Base-by-base conservation (phyloP, 129 eudicot genomes). In the Artemisia tridentata region DNA sequence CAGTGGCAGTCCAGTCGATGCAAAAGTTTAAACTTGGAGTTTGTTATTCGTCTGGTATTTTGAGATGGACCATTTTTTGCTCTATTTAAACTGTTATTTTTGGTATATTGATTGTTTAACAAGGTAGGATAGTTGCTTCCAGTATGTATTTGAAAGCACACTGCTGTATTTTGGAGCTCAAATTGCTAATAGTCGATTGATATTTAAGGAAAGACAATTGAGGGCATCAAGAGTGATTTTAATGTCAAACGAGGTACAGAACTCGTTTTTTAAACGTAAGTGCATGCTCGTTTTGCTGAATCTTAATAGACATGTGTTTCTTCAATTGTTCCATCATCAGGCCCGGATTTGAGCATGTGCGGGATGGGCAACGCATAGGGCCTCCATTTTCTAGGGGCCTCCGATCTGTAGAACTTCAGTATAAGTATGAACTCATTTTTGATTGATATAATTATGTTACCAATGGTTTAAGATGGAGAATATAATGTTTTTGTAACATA, bases 1-100 rank as follows among this genome's bases (percentile, higher is more conserved):
- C 45, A 51, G 23, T 10, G 52, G 7, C 59, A 45, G 43, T 55
- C 74, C 79, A 68, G 64, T 78, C 2, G 88, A 72, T 53, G 41
- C 65, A 18, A 84, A 84, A 78, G 75, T 83, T 72, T 75, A 70
- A 86, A 16, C 34, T 53, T 12, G 34, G 47, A 63, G n/a, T 21
- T 52, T 59, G 63, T 11, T 11, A 67, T 27, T 64, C 14, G 47
- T 52, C 62, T 73, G 14, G 15, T 38, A 15, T 54, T 23, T 75
- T 54, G 54, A 53, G 50, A 31, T 57, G 45, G 34, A 45, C 62
- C 3, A 4, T 49, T 67, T 11, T 55, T 8, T 55, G 60, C 60
- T 55, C 18, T 64, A 64, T 7, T 15, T 38, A 14, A 38, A 64
- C 58, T 67, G 45, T 7, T 41, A 17, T 15, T 46, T 51, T 12